A percentile compares a stretch with the other conserved stretches of the same genome.
These are phyloP conservation scores for Penicillium psychrofluorescens DNA, from an alignment of 495 filamentous ascomycete species.

Conservation along the genomic window DNA sequence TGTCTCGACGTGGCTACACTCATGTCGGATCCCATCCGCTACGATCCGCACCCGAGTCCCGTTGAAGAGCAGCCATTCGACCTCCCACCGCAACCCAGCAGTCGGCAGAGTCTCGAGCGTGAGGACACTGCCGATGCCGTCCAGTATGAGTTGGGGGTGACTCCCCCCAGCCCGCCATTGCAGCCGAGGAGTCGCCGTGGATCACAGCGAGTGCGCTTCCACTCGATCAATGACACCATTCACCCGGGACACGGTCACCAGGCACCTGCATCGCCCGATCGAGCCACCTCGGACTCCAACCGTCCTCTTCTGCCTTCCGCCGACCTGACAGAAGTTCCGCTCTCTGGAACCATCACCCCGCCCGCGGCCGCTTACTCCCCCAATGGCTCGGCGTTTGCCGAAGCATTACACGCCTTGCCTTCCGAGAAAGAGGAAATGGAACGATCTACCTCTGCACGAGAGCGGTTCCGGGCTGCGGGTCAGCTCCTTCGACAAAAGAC, in stretches of 20 bases:
- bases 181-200: neutral
- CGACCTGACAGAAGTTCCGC: slow-evolving; percentile 7
- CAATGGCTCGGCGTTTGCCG: slow-evolving; percentile 6
- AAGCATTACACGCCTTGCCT: slow-evolving; percentile 1
- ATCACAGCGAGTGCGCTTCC: slow-evolving; percentile 19
- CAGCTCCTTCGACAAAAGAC: slow-evolving; percentile 33
- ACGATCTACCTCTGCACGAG: slow-evolving; percentile 13
- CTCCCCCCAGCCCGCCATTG: slow-evolving; percentile 1
- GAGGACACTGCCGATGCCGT: slow-evolving; percentile 10
- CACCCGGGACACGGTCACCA: neutral
- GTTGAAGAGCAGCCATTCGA: slow-evolving; percentile 17
- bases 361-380: slow-evolving; percentile 17
- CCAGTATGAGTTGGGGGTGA: slow-evolving; percentile 10
- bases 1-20: neutral
- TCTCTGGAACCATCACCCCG: slow-evolving; percentile 22
- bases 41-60: slow-evolving; percentile 16
- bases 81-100: slow-evolving; percentile 5
- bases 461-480: slow-evolving; percentile 27
- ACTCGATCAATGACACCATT: slow-evolving; percentile 11
- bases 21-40: slow-evolving; percentile 14
- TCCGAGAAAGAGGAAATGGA: slow-evolving; percentile 8
- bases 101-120: slow-evolving; percentile 10
- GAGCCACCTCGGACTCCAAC: slow-evolving; percentile 1
- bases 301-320: slow-evolving; percentile 14
- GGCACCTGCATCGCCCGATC: neutral